phyloP scores from a whole-genome alignment of 495 filamentous ascomycete species.

The Neurospora hispaniola region DNA sequence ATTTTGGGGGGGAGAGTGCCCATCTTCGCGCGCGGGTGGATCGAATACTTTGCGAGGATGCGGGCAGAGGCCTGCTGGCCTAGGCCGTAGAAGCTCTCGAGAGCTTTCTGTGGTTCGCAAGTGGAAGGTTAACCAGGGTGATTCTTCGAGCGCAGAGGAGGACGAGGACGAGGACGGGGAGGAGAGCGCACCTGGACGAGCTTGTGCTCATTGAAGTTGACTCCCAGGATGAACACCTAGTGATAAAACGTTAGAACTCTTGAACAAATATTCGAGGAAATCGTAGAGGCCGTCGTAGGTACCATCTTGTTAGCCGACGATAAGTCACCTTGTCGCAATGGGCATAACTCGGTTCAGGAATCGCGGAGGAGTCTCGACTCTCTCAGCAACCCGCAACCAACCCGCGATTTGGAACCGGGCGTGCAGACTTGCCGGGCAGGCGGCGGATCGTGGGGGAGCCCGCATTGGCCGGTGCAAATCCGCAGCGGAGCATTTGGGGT shows the following conservation, averaged over 20 bases:
- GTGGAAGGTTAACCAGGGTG: background rate
- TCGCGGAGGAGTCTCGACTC: background rate
- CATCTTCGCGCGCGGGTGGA: constrained; percentile 71
- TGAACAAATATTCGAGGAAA: background rate
- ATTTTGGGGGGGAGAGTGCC: constrained; percentile 60
- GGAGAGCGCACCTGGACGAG: constrained; percentile 61
- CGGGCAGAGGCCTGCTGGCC: constrained; percentile 58
- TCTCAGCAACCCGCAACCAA: background rate
- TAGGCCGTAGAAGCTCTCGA: constrained; percentile 84
- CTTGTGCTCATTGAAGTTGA: constrained; percentile 73
- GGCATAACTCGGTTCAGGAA: constrained; percentile 9
- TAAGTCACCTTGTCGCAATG: constrained; percentile 11
- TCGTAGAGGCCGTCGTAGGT: background rate
- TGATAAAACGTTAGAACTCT: background rate
- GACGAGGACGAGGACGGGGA: background rate
- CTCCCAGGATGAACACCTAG: constrained; percentile 75
- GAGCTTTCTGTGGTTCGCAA: constrained; percentile 52
- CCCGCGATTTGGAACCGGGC: background rate
- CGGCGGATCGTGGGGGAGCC: background rate
- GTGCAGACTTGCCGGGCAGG: background rate
- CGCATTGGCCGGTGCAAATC: background rate
- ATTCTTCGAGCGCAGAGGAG: background rate
- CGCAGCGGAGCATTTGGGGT: background rate
- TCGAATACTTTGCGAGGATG: constrained; percentile 76
- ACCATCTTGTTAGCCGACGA: constrained; percentile 20